These are phyloP conservation scores for Sophora flavescens DNA, from an alignment of 306 rosid species.

Conservation along the genomic window DNA sequence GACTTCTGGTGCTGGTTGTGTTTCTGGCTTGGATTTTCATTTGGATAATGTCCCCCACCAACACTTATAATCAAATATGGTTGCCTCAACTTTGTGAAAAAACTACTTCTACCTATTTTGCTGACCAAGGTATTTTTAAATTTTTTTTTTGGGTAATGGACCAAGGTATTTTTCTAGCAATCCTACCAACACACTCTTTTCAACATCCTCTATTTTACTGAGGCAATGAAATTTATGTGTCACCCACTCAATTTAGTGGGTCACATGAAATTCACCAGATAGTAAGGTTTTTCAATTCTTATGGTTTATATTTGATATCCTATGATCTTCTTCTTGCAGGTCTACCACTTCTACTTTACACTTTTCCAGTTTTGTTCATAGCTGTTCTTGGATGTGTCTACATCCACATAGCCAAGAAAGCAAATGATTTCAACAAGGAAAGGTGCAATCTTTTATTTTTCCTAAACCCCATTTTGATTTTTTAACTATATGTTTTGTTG, in stretches of 20 bases:
- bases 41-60: constrained; percentile 73
- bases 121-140: constrained; percentile 67
- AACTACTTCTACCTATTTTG: constrained; percentile 55
- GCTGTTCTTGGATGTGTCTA: constrained; percentile 67
- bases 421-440: constrained; percentile 6
- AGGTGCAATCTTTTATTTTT: constrained; percentile 37
- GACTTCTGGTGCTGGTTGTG: constrained; percentile 50
- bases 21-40: constrained; percentile 57
- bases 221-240: no score
- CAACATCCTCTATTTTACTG: no score
- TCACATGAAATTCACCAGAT: no score
- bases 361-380: constrained; percentile 62
- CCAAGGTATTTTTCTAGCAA: not conserved
- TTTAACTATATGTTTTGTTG: not conserved
- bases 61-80: constrained; percentile 54
- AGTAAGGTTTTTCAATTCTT: not conserved
- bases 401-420: constrained; percentile 54
- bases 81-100: constrained; percentile 40
- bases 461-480: not conserved
- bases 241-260: no score
- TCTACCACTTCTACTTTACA: constrained; percentile 54
- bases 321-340: constrained; percentile 50
- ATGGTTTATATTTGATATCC: not conserved
- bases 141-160: no score
- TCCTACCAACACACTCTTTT: no score